Evolutionary conservation across 495 filamentous ascomycete species (phyloP).

Genomic region (Eremomyces bilateralis): DNA sequence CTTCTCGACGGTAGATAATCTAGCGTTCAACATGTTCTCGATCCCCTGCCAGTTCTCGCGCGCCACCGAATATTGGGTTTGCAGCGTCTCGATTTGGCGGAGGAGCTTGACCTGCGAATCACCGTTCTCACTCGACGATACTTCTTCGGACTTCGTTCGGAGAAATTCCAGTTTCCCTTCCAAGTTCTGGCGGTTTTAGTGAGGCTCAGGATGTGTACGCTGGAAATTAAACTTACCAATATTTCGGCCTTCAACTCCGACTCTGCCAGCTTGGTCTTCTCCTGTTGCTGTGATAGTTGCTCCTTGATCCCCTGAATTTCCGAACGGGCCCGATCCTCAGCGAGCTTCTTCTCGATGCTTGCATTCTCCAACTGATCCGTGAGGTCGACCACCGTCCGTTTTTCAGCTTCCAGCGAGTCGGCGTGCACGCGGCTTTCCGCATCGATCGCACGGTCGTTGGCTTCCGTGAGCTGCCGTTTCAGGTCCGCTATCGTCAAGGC

Average conservation of each 20-base stretch:
- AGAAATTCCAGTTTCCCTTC: slow-evolving; percentile 84
- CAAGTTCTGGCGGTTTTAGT: slow-evolving; percentile 29
- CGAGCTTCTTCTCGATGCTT: slow-evolving; percentile 55
- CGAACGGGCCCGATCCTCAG: slow-evolving; percentile 41
- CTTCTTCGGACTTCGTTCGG: slow-evolving; percentile 71
- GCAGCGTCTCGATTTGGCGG: slow-evolving; percentile 84
- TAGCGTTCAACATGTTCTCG: slow-evolving; percentile 56
- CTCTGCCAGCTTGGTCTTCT: slow-evolving; percentile 47
- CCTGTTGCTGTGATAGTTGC: slow-evolving; percentile 50
- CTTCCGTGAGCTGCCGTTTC: slow-evolving; percentile 46
- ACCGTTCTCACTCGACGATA: slow-evolving; percentile 54
- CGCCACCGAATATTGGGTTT: slow-evolving; percentile 84
- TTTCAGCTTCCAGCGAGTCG: slow-evolving; percentile 50
- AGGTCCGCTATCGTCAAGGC: slow-evolving; percentile 44
- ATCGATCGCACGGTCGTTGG: slow-evolving; percentile 39
- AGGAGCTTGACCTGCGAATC: slow-evolving; percentile 81
- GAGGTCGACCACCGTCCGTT: slow-evolving; percentile 39
- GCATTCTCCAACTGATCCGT: slow-evolving; percentile 49
- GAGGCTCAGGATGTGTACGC: neutral
- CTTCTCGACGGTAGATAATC: slow-evolving; percentile 57
- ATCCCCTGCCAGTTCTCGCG: slow-evolving; percentile 97
- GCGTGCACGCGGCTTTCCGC: slow-evolving; percentile 44
- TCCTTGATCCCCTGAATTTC: slow-evolving; percentile 50
- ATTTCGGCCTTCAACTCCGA: slow-evolving; percentile 69
- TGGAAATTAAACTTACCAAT: slow-evolving; percentile 18